Conservation (phyloP, 495 filamentous ascomycete genomes). For the Aspergillus indologenus region DNA sequence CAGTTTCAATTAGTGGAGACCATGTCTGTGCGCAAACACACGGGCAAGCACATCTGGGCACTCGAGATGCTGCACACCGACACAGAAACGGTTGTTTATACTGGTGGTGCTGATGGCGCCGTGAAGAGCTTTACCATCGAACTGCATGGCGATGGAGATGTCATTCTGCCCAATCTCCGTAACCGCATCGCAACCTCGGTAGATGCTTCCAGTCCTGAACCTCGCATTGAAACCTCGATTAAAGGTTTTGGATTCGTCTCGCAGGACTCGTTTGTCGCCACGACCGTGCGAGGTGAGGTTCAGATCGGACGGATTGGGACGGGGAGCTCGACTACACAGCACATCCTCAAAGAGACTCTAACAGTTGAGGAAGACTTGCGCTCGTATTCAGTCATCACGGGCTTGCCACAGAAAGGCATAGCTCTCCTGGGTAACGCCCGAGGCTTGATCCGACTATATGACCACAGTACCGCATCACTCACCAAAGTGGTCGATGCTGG, state of each 20-base stretch:
- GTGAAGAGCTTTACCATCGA: slow-evolving; percentile 37
- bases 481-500: slow-evolving; percentile 21
- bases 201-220: slow-evolving; percentile 6
- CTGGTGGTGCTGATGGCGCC: slow-evolving; percentile 81
- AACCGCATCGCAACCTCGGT: slow-evolving; percentile 7
- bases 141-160: slow-evolving; percentile 8
- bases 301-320: slow-evolving; percentile 43
- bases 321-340: slow-evolving; percentile 4
- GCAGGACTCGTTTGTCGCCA: slow-evolving; percentile 52
- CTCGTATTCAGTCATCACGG: slow-evolving; percentile 28
- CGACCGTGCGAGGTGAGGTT: slow-evolving; percentile 58
- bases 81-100: slow-evolving; percentile 52
- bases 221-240: slow-evolving; percentile 17
- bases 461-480: slow-evolving; percentile 31
- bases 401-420: slow-evolving; percentile 28
- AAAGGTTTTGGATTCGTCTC: slow-evolving; percentile 66
- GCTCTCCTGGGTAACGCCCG: slow-evolving; percentile 36
- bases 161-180: slow-evolving; percentile 16
- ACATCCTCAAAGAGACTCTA: slow-evolving; percentile 32
- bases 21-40: slow-evolving; percentile 58
- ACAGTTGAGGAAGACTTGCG: slow-evolving; percentile 31
- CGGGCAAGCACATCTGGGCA: slow-evolving; percentile 92
- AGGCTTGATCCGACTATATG: slow-evolving; percentile 35
- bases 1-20: slow-evolving; percentile 48
- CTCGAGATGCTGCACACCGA: slow-evolving; percentile 42